phyloP scores from a whole-genome alignment of 108 stramenopile genomes.

The Pseudonitzschia multistriata region DNA sequence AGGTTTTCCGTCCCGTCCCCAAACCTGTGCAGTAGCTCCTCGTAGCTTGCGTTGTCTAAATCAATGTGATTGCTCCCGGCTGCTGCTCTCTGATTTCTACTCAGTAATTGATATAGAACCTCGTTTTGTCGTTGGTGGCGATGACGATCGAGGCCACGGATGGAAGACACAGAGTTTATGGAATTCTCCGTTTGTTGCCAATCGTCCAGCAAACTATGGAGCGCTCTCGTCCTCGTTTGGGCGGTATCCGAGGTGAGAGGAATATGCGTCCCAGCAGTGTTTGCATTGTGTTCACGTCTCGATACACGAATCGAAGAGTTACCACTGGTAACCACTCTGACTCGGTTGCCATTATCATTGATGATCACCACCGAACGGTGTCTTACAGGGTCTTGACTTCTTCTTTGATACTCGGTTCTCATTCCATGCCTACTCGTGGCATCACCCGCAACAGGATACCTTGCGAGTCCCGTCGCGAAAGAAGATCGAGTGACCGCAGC shows the following conservation, averaged over 20 bases:
- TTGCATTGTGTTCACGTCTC: background rate
- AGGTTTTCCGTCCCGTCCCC: slow-evolving; percentile 71
- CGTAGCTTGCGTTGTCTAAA: slow-evolving; percentile 58
- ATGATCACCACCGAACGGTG: slow-evolving; percentile 5
- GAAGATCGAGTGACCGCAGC: slow-evolving; percentile 9
- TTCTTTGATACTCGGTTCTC: background rate
- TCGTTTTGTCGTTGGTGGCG: background rate
- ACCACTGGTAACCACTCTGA: slow-evolving; percentile 20
- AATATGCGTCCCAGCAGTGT: background rate
- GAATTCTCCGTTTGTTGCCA: background rate
- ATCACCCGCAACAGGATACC: slow-evolving; percentile 4
- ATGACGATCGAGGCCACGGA: background rate
- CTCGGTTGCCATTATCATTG: slow-evolving; percentile 1
- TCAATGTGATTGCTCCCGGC: background rate
- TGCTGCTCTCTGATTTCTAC: background rate
- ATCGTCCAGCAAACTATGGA: background rate
- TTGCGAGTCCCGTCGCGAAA: slow-evolving; percentile 15
- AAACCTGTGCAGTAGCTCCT: slow-evolving; percentile 53
- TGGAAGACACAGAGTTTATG: background rate
- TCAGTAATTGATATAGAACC: background rate
- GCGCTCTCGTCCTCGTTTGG: background rate
- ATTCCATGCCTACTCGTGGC: background rate
- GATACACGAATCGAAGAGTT: slow-evolving; percentile 9
- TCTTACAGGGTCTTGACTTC: slow-evolving; percentile 18
- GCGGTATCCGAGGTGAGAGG: no score